A percentile compares a stretch with the other conserved stretches of the same genome.
Conservation (phyloP, 345 rosid species). For the Aquilaria yunnanensis region DNA sequence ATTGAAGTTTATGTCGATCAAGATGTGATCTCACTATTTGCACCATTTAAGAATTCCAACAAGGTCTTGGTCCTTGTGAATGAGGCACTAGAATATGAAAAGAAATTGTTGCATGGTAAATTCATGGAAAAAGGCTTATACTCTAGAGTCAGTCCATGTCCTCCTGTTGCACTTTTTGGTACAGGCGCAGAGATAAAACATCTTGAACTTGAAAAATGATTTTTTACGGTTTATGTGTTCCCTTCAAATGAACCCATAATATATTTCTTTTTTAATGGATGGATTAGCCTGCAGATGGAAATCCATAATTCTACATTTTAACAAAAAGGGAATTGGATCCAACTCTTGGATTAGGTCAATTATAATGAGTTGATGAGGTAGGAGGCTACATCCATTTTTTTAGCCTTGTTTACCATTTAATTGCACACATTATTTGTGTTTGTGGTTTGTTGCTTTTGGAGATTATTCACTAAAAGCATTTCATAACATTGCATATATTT, state of each 20-base stretch:
- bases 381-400: too few species aligned
- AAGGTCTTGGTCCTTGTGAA: conserved; percentile 38
- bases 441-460: too few species aligned
- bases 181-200: conserved; percentile 80
- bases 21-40: conserved; percentile 56
- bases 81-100: conserved; percentile 46
- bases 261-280: too few species aligned
- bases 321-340: too few species aligned
- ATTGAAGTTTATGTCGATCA: conserved; percentile 46
- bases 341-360: too few species aligned
- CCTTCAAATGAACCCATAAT: conserved; percentile 21
- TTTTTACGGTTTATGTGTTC: conserved; percentile 50
- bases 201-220: conserved; percentile 61
- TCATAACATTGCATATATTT: too few species aligned
- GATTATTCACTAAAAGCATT: too few species aligned
- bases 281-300: too few species aligned
- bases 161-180: conserved; percentile 63
- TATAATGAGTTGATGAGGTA: too few species aligned
- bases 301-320: too few species aligned
- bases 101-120: conserved; percentile 49
- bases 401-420: too few species aligned
- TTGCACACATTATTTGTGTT: too few species aligned
- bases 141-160: conserved; percentile 42
- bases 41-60: conserved; percentile 38
- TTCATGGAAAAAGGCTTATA: conserved; percentile 55